A percentile compares a stretch with the other conserved stretches of the same genome.
phyloP scores from a whole-genome alignment of 305 asterid species.

The Petunia hybrid region DNA sequence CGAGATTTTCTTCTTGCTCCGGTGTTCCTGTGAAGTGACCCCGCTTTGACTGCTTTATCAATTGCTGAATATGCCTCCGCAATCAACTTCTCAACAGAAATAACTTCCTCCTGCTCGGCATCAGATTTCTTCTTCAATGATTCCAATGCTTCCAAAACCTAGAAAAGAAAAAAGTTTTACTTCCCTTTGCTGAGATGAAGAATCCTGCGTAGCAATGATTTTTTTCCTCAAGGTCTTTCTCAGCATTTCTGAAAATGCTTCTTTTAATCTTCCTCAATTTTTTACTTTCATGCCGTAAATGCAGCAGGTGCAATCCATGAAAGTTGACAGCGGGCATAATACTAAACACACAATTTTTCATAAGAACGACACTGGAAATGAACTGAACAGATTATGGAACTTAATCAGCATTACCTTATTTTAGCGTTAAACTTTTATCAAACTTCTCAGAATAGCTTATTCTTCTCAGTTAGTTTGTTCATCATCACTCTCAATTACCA shows the following conservation, averaged over 20 bases:
- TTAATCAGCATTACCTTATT: constrained; percentile 7
- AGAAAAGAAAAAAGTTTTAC: constrained; percentile 3
- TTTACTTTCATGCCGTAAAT: background rate
- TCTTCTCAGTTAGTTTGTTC: background rate
- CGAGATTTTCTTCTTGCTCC: constrained; percentile 98
- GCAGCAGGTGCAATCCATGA: background rate
- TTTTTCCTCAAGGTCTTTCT: background rate
- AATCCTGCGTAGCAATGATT: background rate
- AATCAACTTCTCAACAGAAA: constrained; percentile 75
- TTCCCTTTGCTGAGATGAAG: background rate
- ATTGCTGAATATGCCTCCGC: constrained; percentile 92
- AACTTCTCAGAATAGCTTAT: background rate
- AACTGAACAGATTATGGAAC: background rate
- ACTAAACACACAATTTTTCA: background rate
- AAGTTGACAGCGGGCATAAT: background rate
- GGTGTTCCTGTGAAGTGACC: constrained; percentile 86
- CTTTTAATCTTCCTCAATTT: background rate
- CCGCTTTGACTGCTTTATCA: constrained; percentile 82
- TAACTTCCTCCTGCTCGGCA: constrained; percentile 76
- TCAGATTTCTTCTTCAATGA: constrained; percentile 71
- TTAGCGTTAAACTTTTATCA: background rate
- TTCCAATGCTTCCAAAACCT: constrained; percentile 89
- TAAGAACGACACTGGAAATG: background rate
- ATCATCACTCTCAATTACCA: background rate
- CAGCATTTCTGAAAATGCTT: background rate